Evolutionary conservation across 2,329 filamentous ascomycete species (phyloP).

Genomic region (Coccinonectria pachysandricola): DNA sequence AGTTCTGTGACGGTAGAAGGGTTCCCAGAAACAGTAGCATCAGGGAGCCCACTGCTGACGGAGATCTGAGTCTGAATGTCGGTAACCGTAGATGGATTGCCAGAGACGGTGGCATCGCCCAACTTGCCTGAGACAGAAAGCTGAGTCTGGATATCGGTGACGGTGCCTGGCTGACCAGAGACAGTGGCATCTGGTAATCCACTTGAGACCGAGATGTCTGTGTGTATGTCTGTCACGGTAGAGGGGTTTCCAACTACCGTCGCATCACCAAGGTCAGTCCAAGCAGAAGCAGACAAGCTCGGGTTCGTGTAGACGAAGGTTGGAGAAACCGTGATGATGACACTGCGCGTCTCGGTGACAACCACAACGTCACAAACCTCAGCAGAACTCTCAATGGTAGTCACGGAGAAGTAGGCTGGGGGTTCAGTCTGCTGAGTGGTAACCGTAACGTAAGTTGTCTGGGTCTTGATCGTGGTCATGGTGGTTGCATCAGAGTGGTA

Average conservation of each 20-base stretch:
- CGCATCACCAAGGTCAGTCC: slow-evolving; percentile 14
- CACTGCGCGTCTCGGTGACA: slow-evolving; percentile 15
- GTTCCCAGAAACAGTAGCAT: slow-evolving; percentile 16
- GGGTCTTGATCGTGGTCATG: slow-evolving; percentile 16
- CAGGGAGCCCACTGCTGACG: slow-evolving; percentile 12
- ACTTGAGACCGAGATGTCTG: slow-evolving; percentile 16
- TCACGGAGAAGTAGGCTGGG: slow-evolving; percentile 15
- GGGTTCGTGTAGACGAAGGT: slow-evolving; percentile 13
- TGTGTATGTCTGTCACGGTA: slow-evolving; percentile 19
- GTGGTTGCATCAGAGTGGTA: slow-evolving; percentile 10
- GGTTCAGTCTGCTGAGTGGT: slow-evolving; percentile 11
- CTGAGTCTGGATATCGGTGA: slow-evolving; percentile 21
- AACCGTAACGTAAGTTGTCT: slow-evolving; percentile 20
- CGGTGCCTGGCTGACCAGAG: slow-evolving; percentile 22
- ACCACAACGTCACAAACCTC: slow-evolving; percentile 14
- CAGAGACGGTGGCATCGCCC: slow-evolving; percentile 24
- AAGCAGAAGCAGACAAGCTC: slow-evolving; percentile 8
- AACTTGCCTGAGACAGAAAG: slow-evolving; percentile 19
- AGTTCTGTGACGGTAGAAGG: slow-evolving; percentile 18
- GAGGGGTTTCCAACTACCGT: slow-evolving; percentile 19
- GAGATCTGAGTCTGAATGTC: slow-evolving; percentile 11
- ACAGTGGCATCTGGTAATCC: slow-evolving; percentile 22
- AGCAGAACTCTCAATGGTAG: slow-evolving; percentile 13
- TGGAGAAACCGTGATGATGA: slow-evolving; percentile 21
- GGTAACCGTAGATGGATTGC: slow-evolving; percentile 22